A percentile compares a stretch with the other conserved stretches of the same genome.
These are phyloP conservation scores for Moricandia arvensis DNA, from an alignment of 345 rosid genomes.

Conservation along the genomic window DNA sequence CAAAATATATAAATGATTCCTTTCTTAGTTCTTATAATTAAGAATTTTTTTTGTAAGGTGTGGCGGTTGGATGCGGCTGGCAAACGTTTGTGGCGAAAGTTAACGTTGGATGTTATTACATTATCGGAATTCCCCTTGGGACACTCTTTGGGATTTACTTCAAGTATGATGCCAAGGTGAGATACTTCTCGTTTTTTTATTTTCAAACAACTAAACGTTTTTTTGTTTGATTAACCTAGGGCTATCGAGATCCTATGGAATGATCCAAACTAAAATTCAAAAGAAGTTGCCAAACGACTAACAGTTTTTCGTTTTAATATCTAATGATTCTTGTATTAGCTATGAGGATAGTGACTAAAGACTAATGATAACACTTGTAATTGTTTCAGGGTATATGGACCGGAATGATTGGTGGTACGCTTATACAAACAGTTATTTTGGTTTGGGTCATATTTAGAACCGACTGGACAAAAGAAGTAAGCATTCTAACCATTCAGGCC, in stretches of 20 bases:
- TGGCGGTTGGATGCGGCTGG: slow-evolving; percentile 93
- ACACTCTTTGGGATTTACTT: slow-evolving; percentile 59
- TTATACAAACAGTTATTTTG: slow-evolving; percentile 57
- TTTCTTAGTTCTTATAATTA: background rate
- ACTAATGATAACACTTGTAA: background rate
- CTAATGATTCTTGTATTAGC: background rate
- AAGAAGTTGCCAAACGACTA: background rate
- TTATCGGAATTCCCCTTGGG: slow-evolving; percentile 69
- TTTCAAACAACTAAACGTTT: background rate
- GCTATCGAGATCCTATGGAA: no score
- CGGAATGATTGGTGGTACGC: slow-evolving; percentile 68
- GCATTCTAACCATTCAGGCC: background rate
- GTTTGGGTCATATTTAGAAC: slow-evolving; percentile 61
- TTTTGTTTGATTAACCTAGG: background rate
- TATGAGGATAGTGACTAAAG: background rate
- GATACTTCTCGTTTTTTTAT: background rate
- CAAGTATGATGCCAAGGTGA: slow-evolving; percentile 67
- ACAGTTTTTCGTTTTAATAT: background rate
- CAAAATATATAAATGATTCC: background rate
- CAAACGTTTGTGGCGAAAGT: slow-evolving; percentile 73
- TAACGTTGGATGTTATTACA: slow-evolving; percentile 68
- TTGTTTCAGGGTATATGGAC: slow-evolving; percentile 62
- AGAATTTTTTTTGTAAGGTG: slow-evolving; percentile 45
- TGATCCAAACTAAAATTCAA: no score
- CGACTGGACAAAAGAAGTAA: slow-evolving; percentile 64